Base-by-base conservation (phyloP, 2,329 filamentous ascomycete genomes). In the Chalaropsis thielavioides region DNA sequence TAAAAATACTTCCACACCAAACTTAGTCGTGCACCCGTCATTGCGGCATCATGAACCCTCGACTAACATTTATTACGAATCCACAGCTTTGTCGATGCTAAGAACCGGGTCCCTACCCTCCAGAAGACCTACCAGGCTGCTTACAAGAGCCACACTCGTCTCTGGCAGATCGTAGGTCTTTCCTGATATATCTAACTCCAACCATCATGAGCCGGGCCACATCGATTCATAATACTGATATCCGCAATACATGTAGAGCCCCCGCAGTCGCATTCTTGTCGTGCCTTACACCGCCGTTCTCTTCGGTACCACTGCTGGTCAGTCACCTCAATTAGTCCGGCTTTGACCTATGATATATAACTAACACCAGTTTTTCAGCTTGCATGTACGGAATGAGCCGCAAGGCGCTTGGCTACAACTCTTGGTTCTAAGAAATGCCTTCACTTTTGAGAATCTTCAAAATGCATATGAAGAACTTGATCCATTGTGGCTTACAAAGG, bases 321-420 rank as follows among this genome's bases (percentile, higher is more conserved):
- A 72, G 84, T 79, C 43, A 60, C 63, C 56, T 43, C 22, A 24
- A 8, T 10, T 59, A 19, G n/a, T 35, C 51, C 11, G 11, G 19
- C 10, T 13, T 41, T 58, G 46, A 27, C 22, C 13, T 35, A 24
- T 15, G 19, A 8, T 43, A 51, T 15, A 4, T 51, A 51, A 66
- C 70, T 71, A 67, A 73, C 64, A 17, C 19, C 31, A 24, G n/a
- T 10, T 46, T 63, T 51, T 63, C 69, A 84, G 82, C 76, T 64
- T 73, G 77, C 70, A 77, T 89, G 76, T 92, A 88, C 79, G 87
- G 86, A 78, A 85, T 88, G 79, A 77, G 80, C 74, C 87, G 89
- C 74, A 84, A 88, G 79, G 78, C 88, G 69, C 74, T 85, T 68
- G 89, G 89, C 72, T 83, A 92, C 81, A 92, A 90, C 83, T 89